Evolutionary conservation across 768 basidiomycete species (phyloP).

Genomic region (Leccinum uliginosum): DNA sequence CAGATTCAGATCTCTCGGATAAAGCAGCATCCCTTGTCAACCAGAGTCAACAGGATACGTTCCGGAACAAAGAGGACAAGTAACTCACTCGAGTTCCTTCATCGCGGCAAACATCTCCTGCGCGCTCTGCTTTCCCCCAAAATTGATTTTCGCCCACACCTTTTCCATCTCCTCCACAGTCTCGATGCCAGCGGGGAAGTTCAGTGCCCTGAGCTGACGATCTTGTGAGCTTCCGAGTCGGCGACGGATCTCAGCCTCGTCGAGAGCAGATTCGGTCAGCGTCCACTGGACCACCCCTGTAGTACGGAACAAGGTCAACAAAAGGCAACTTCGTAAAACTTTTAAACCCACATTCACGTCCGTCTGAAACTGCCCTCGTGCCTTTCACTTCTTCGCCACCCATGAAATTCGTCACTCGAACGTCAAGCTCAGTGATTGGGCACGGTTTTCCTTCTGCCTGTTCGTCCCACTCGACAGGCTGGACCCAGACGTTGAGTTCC

Average conservation of each 20-base stretch:
- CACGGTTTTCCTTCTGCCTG: conserved; percentile 28
- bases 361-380: conserved; percentile 31
- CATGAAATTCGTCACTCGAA: conserved; percentile 46
- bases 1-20: not conserved
- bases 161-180: conserved; percentile 25
- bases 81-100: conserved; percentile 4
- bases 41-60: not conserved
- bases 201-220: conserved; percentile 44
- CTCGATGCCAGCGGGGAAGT: conserved; percentile 47
- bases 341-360: conserved; percentile 15
- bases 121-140: conserved; percentile 12
- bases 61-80: too few relatives aligned
- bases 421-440: conserved; percentile 56
- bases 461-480: conserved; percentile 50
- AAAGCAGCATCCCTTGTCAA: not conserved
- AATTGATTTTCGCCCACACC: conserved; percentile 31
- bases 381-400: conserved; percentile 36
- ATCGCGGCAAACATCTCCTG: conserved; percentile 3
- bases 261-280: conserved; percentile 38
- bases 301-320: not conserved
- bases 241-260: conserved; percentile 33
- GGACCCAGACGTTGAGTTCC: conserved; percentile 60
- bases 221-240: conserved; percentile 32
- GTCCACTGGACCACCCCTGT: conserved; percentile 64
- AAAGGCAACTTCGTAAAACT: not conserved